Percentiles rank a stretch among this genome's conserved stretches.
These are phyloP conservation scores for Kewa caespitosa DNA, from an alignment of 179 eudicot species.

Conservation along the genomic window DNA sequence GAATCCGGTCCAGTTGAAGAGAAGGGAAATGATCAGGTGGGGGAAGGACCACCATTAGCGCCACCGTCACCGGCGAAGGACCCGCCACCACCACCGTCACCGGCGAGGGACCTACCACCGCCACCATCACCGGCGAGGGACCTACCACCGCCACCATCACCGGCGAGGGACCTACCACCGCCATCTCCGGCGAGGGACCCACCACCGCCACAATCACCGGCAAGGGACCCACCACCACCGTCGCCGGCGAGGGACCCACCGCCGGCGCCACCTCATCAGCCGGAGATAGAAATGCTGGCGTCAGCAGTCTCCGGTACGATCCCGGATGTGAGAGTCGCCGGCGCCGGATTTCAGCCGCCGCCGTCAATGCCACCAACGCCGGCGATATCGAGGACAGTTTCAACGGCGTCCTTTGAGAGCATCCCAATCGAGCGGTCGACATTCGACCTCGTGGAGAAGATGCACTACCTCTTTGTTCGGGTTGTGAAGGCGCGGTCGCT, in stretches of 20 bases:
- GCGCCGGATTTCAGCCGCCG: slow-evolving; percentile 37
- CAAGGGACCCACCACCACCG: background rate
- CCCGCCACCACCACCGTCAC: background rate
- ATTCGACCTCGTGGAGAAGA: slow-evolving; percentile 87
- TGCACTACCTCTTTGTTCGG: slow-evolving; percentile 92
- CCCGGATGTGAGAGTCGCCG: slow-evolving; percentile 43
- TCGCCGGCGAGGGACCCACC: slow-evolving; percentile 20
- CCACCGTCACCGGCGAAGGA: background rate
- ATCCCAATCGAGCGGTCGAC: slow-evolving; percentile 56
- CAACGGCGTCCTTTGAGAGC: slow-evolving; percentile 57
- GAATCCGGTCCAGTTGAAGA: background rate
- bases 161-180: background rate
- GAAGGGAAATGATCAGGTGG: background rate
- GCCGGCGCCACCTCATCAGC: slow-evolving; percentile 17
- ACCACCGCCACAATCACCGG: no score
- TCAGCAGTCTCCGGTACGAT: slow-evolving; percentile 36
- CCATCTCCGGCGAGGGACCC: background rate
- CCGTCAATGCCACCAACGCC: slow-evolving; percentile 32
- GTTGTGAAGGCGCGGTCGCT: slow-evolving; percentile 74
- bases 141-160: background rate
- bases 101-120: background rate
- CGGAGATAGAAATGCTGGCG: slow-evolving; percentile 37
- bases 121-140: no score
- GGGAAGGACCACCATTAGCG: slow-evolving; percentile 14
- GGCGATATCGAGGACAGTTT: slow-evolving; percentile 45